Conservation (phyloP, 129 eudicot species). For the Calendula officinalis region DNA sequence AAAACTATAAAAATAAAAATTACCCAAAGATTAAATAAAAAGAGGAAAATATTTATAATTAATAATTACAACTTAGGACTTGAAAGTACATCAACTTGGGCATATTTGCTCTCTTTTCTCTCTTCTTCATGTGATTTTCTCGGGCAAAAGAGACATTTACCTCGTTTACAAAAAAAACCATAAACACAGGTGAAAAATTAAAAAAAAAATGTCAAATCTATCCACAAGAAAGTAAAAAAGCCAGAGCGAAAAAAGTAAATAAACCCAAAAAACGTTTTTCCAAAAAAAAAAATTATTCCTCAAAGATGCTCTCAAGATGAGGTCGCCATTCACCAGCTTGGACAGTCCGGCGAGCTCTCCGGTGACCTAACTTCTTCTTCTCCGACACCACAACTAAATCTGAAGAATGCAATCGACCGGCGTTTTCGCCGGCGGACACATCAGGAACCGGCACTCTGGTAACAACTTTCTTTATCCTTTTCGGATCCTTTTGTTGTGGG, state of each 20-base stretch:
- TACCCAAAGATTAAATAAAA: not conserved
- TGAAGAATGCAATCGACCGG: not conserved
- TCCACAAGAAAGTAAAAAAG: slow-evolving; percentile 21
- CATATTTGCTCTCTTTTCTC: slow-evolving; percentile 21
- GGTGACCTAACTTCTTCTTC: slow-evolving; percentile 33
- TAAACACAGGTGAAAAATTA: slow-evolving; percentile 23
- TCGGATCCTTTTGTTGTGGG: slow-evolving; percentile 22
- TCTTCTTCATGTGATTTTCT: slow-evolving; percentile 30
- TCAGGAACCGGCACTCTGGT: slow-evolving; percentile 15
- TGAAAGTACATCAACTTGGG: slow-evolving; percentile 16
- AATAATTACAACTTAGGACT: slow-evolving; percentile 8
- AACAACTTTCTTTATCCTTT: slow-evolving; percentile 21
- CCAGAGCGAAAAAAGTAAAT: not conserved
- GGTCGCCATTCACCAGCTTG: slow-evolving; percentile 63
- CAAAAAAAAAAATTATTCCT: slow-evolving; percentile 37
- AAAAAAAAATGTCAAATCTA: slow-evolving; percentile 30
- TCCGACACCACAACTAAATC: slow-evolving; percentile 37
- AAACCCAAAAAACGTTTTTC: slow-evolving; percentile 9
- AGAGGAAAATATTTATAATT: slow-evolving; percentile 1
- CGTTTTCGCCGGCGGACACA: slow-evolving; percentile 7
- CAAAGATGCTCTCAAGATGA: slow-evolving; percentile 68
- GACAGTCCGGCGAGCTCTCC: slow-evolving; percentile 55
- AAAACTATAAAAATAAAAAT: not conserved
- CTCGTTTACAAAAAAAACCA: slow-evolving; percentile 34
- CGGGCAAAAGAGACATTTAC: slow-evolving; percentile 38